Base-by-base conservation (phyloP, 2,329 filamentous ascomycete species). In the Beauveria bassiana region DNA sequence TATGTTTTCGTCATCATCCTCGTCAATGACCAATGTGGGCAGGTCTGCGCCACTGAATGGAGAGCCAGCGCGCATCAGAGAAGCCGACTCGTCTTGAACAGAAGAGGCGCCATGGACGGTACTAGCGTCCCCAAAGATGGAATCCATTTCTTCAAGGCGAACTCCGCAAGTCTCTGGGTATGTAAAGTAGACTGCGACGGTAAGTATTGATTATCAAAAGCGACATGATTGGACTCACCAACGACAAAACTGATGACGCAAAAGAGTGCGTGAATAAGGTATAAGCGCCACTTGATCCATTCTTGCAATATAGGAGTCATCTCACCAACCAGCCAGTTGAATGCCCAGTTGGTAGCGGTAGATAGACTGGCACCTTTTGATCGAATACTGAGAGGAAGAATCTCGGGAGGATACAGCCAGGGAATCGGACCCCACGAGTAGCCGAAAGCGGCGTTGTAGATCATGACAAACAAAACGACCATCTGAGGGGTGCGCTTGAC, bases 391-490 rank as follows among this genome's bases (percentile, higher is more conserved):
- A 99, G 81, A 5, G 95, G 95, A 49, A 99, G 81, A 64, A 99
- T 99, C 81, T 99, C 95, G n/a, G 95, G 95, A 16, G 95, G 95
- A 73, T 98, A 98, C 18, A 99, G 80, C 95, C 95, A 99, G 9
- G 95, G 95, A 64, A 99, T 96, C 1, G 95, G 95, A 20, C 95
- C 95, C 95, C 95, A 99, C 18, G 83, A 85, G 71, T 93, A 96
- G 53, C 95, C 95, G 73, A 98, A 99, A 8, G 95, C 90, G 5
- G 93, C 95, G 70, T 99, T 99, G 78, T 98, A 99, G 55, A 97
- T 88, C 89, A 98, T 96, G 71, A 99, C 95, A 70, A 96, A 96
- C 56, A 96, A 75, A 55, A 98, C 95, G 3, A 97, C 95, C 72
- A 96, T 76, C 7, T 84, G 89, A 3, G 90, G 92, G 2, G 95